These are phyloP conservation scores for Sphaceloma murrayae DNA, from an alignment of 2,329 filamentous ascomycete species.

Conservation along the genomic window DNA sequence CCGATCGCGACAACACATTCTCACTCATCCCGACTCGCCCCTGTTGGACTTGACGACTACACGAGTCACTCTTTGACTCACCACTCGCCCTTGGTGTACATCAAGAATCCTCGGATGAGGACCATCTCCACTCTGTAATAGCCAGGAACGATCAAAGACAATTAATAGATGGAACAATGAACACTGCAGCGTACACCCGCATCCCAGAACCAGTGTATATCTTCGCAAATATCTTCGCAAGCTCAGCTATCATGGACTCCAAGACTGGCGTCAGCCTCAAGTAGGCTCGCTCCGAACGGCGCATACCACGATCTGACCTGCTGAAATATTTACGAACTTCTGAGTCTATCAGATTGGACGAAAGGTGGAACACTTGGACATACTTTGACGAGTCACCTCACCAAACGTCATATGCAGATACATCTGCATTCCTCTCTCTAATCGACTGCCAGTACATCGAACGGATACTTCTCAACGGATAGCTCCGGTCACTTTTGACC, in stretches of 20 bases:
- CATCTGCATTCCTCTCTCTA: constrained; percentile 6
- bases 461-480: constrained; percentile 19
- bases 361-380: too few relatives aligned
- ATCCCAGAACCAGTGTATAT: constrained; percentile 3
- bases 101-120: background rate
- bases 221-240: constrained; percentile 7
- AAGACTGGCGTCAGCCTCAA: constrained; percentile 11
- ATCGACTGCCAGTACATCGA: constrained; percentile 16
- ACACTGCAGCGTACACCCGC: background rate
- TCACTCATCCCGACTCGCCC: background rate
- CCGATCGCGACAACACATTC: constrained; percentile 4
- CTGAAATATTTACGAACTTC: too few relatives aligned
- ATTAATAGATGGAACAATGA: constrained; percentile 10
- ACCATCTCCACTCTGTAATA: constrained; percentile 14
- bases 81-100: constrained; percentile 4
- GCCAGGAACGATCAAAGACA: constrained; percentile 11
- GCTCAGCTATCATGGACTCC: constrained; percentile 4
- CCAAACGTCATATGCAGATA: constrained; percentile 6
- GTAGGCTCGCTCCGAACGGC: constrained; percentile 4
- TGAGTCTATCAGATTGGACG: too few relatives aligned
- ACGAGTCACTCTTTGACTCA: constrained; percentile 4
- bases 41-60: background rate
- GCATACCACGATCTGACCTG: too few relatives aligned
- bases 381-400: constrained; percentile 1
- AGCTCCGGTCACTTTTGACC: constrained; percentile 17